These are phyloP conservation scores for Adansonia gregorii DNA, from an alignment of 441 rosid species.

Conservation along the genomic window DNA sequence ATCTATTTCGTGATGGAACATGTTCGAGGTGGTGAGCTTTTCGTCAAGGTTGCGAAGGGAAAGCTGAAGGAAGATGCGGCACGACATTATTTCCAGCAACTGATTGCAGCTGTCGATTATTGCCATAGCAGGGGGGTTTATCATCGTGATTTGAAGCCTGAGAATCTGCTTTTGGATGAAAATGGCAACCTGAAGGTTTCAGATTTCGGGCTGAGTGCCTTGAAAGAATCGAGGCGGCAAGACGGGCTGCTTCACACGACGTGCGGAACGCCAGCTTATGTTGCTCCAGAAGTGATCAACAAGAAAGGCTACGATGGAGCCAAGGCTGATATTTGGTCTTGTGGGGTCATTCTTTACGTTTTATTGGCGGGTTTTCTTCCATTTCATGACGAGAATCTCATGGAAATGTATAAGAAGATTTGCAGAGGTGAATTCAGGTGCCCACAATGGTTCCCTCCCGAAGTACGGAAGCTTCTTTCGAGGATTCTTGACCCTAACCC, in stretches of 20 bases:
- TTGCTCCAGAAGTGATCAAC: slow-evolving; percentile 80
- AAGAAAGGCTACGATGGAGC: slow-evolving; percentile 82
- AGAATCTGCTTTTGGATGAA: slow-evolving; percentile 81
- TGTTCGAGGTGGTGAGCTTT: slow-evolving; percentile 80
- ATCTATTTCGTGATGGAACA: slow-evolving; percentile 83
- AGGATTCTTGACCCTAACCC: slow-evolving; percentile 71
- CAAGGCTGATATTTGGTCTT: slow-evolving; percentile 84
- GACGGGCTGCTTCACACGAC: slow-evolving; percentile 87
- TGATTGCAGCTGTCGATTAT: slow-evolving; percentile 73
- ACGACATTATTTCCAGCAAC: slow-evolving; percentile 74
- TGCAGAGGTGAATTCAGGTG: slow-evolving; percentile 65
- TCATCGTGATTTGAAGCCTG: slow-evolving; percentile 85
- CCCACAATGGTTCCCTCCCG: slow-evolving; percentile 72
- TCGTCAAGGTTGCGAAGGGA: slow-evolving; percentile 67
- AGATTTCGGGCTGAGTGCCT: slow-evolving; percentile 78
- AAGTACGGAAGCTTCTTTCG: slow-evolving; percentile 65
- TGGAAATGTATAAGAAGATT: slow-evolving; percentile 73
- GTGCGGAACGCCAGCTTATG: slow-evolving; percentile 90
- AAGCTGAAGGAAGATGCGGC: slow-evolving; percentile 68
- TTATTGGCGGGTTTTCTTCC: slow-evolving; percentile 76
- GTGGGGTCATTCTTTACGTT: slow-evolving; percentile 75
- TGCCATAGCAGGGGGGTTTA: slow-evolving; percentile 89
- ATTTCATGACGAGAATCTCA: slow-evolving; percentile 60
- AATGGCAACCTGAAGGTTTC: slow-evolving; percentile 68
- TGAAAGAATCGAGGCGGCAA: slow-evolving; percentile 52